phyloP scores from a whole-genome alignment of 176 grass and related monocot species.

The Stipa capillata region DNA sequence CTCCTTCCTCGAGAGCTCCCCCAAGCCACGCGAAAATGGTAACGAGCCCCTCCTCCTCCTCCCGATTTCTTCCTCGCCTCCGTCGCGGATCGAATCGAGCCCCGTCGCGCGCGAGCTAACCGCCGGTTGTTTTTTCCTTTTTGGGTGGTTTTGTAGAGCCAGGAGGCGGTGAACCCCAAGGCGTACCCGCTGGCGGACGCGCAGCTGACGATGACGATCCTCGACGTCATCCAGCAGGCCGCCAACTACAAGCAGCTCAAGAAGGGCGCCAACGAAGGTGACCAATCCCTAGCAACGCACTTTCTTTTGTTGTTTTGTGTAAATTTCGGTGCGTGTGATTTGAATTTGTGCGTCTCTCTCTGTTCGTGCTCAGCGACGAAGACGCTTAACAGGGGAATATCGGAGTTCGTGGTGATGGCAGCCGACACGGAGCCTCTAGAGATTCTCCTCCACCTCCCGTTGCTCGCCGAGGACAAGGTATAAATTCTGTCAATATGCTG shows the following conservation, averaged over 20 bases:
- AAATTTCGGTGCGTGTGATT: not conserved
- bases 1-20: not conserved
- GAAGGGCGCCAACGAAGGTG: constrained; percentile 92
- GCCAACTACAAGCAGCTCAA: constrained; percentile 89
- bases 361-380: constrained; percentile 48
- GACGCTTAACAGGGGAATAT: constrained; percentile 79
- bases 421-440: constrained; percentile 79
- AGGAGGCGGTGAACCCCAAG: constrained; percentile 80
- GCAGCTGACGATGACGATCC: constrained; percentile 60
- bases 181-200: constrained; percentile 80
- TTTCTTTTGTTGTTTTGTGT: not conserved
- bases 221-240: constrained; percentile 73
- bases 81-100: not conserved
- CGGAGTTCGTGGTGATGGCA: constrained; percentile 89
- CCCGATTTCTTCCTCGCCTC: not conserved
- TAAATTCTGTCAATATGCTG: not conserved
- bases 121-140: not conserved
- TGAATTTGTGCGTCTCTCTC: not conserved
- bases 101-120: not conserved
- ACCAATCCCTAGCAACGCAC: not conserved
- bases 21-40: constrained; percentile 15
- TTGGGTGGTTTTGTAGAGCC: constrained; percentile 30
- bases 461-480: constrained; percentile 82
- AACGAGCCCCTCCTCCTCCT: not conserved
- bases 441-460: constrained; percentile 81